phyloP scores from a whole-genome alignment of 176 grass and related monocot species.

The Hordeum marinum region DNA sequence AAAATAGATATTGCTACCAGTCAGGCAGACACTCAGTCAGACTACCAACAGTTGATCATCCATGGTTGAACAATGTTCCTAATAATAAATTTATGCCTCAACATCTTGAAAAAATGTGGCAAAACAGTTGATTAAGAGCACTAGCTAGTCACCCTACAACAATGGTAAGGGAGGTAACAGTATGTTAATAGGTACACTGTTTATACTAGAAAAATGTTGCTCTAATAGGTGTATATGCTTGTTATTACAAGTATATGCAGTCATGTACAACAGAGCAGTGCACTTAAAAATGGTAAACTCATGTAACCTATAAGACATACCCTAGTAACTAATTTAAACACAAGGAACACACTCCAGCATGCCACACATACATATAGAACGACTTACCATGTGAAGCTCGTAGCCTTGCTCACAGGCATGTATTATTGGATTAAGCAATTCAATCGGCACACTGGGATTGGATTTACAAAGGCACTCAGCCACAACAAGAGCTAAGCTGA shows the following conservation, averaged over 20 bases:
- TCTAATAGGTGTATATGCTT: slow-evolving; percentile 4
- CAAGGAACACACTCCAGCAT: slow-evolving; percentile 9
- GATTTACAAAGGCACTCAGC: slow-evolving; percentile 65
- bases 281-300: neutral
- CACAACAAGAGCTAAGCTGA: slow-evolving; percentile 68
- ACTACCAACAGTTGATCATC: slow-evolving; percentile 2
- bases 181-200: neutral
- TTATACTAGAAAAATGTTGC: slow-evolving; percentile 9
- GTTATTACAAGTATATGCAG: slow-evolving; percentile 8
- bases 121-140: neutral
- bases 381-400: slow-evolving; percentile 82
- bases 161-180: neutral
- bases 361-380: slow-evolving; percentile 10
- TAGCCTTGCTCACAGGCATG: slow-evolving; percentile 65
- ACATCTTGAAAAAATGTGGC: slow-evolving; percentile 2
- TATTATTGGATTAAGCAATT: slow-evolving; percentile 75
- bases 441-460: slow-evolving; percentile 49
- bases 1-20: slow-evolving; percentile 1
- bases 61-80: slow-evolving; percentile 1
- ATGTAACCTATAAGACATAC: slow-evolving; percentile 13
- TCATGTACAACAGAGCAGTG: neutral
- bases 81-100: slow-evolving; percentile 9
- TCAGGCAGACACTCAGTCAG: neutral
- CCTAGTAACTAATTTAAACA: slow-evolving; percentile 2
- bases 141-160: slow-evolving; percentile 2